These are phyloP conservation scores for Fusarium brevicatenulatum DNA, from an alignment of 2,329 filamentous ascomycete species.

Conservation along the genomic window DNA sequence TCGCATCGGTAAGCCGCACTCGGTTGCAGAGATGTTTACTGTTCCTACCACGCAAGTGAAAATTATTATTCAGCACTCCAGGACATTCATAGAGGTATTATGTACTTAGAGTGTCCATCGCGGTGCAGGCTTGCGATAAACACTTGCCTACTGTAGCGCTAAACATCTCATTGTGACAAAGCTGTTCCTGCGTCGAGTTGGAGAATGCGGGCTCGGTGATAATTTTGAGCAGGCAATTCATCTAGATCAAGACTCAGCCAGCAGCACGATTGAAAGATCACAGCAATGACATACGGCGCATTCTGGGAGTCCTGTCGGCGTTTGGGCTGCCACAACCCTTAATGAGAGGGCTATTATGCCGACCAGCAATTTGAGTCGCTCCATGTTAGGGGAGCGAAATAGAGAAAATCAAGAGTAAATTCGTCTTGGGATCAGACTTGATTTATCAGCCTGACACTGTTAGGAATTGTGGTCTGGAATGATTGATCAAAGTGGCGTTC, in stretches of 20 bases:
- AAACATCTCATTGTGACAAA: not conserved
- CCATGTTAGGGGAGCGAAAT: too few relatives aligned
- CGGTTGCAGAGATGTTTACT: not conserved
- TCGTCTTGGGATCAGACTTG: accelerated
- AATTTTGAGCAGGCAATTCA: not conserved
- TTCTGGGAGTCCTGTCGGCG: not conserved
- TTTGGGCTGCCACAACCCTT: too few relatives aligned
- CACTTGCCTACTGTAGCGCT: not conserved
- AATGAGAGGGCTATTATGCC: too few relatives aligned
- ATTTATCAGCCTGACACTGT: too few relatives aligned
- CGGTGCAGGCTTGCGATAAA: not conserved
- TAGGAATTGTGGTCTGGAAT: too few relatives aligned
- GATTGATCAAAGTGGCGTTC: too few relatives aligned
- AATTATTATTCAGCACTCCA: too few relatives aligned
- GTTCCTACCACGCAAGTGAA: not conserved
- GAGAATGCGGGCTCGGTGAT: not conserved
- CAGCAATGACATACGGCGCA: not conserved
- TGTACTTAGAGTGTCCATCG: not conserved
- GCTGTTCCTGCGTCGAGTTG: not conserved
- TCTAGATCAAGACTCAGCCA: too few relatives aligned
- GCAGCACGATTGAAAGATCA: not conserved
- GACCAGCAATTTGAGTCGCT: too few relatives aligned
- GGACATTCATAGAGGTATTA: too few relatives aligned
- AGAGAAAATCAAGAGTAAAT: accelerated
- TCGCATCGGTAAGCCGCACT: not conserved